A percentile compares a stretch with the other conserved stretches of the same genome.
Evolutionary conservation across 768 basidiomycete genomes (phyloP).

Genomic region (Holtermanniella nyarrowii): DNA sequence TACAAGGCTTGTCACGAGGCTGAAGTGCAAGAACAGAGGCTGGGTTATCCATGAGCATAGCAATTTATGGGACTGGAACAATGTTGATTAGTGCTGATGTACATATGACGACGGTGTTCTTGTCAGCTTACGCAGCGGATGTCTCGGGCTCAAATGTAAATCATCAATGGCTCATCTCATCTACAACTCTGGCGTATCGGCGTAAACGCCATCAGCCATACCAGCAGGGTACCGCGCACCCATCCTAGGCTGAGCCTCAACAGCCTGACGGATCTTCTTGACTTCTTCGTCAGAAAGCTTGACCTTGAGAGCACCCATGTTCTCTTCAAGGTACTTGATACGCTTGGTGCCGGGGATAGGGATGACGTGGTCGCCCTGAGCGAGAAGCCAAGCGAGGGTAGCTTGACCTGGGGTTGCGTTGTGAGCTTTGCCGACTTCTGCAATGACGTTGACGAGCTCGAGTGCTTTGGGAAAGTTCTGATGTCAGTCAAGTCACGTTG

Average conservation of each 20-base stretch:
- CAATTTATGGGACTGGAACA: too few species aligned
- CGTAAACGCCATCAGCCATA: not conserved
- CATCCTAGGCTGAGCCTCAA: constrained; percentile 41
- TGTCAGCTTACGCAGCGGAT: too few species aligned
- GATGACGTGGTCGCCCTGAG: constrained; percentile 36
- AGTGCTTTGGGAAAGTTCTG: constrained; percentile 42
- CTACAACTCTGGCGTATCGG: constrained; percentile 1
- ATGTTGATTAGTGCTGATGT: too few species aligned
- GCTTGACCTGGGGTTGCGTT: constrained; percentile 40
- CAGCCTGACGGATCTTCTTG: constrained; percentile 24
- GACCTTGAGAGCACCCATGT: constrained; percentile 25
- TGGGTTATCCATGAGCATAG: too few species aligned
- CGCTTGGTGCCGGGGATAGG: constrained; percentile 21
- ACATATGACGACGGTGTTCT: too few species aligned
- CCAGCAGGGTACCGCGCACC: constrained; percentile 43
- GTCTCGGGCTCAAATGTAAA: too few species aligned
- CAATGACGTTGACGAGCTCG: constrained; percentile 39
- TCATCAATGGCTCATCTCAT: too few species aligned
- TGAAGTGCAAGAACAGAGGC: too few species aligned
- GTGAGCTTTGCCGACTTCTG: constrained; percentile 36
- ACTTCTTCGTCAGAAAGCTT: constrained; percentile 26
- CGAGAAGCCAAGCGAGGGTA: constrained; percentile 40
- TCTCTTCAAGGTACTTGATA: constrained; percentile 28
- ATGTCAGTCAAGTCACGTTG: not conserved
- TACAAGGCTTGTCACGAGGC: too few species aligned